Base-by-base conservation (phyloP, 2,329 filamentous ascomycete genomes). In the Chaetomiaceae sp. region DNA sequence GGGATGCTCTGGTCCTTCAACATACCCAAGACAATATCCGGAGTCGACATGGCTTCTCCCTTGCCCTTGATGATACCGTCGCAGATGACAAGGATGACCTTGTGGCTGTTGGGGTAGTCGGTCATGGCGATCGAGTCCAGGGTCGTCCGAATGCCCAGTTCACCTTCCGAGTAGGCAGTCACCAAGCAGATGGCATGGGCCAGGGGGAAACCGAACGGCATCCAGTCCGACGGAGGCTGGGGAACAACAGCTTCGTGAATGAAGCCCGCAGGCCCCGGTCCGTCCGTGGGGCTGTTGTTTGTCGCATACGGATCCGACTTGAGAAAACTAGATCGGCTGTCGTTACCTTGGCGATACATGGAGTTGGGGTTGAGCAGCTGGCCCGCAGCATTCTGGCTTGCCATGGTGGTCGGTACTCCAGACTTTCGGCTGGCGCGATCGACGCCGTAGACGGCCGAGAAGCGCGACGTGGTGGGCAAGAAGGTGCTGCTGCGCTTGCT, bases 81-180 rank as follows among this genome's bases (percentile, higher is more conserved):
- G 72, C 94, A 99, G 64, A 99, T 89, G 64, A 96, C 89, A 56
- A 99, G 80, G 63, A 99, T 94, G 25, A 91, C 83, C 73, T 99
- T 99, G 80, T 99, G 95, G 70, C 92, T 97, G 79, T 99, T 99
- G 46, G 94, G 94, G 65, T 99, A 99, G 70, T 99, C 95, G 3
- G 94, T 99, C 72, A 89, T 95, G 46, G 92, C 94, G 67, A 99
- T 87, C 1, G 94, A 99, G 72, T 99, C 91, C 25, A 99, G 76
- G 1, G 94, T 99, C 0, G 91, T 96, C 44, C 94, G 87, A 52
- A 99, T 82, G 65, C 92, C 94, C 56, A 95, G 87, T 60, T 87
- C 89, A 61, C 94, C 94, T 75, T 99, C 94, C 0, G 94, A 99
- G 70, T 99, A 99, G 17, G 91, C 91, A 23, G 95, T 99, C 47